A percentile compares a stretch with the other conserved stretches of the same genome.
Conservation (phyloP, 2,329 filamentous ascomycete species). For the Alternaria gansuensis region DNA sequence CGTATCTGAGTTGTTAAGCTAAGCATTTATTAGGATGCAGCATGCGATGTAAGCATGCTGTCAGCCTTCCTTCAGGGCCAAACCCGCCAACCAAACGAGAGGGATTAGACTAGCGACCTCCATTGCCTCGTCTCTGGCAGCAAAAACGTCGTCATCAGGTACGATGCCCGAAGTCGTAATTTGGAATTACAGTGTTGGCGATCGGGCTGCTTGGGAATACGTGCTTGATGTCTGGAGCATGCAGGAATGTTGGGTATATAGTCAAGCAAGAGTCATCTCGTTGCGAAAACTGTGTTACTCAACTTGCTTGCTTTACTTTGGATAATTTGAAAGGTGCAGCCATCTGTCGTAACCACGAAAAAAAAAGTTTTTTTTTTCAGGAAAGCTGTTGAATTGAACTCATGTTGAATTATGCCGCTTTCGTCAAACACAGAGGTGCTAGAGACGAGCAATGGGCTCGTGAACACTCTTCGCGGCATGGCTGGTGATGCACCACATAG, state of each 20-base stretch:
- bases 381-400: neutral
- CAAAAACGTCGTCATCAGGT: neutral
- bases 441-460: slow-evolving; percentile 43
- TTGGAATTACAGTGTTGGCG: neutral
- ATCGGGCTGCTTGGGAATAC: neutral
- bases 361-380: too few relatives aligned
- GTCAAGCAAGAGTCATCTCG: neutral
- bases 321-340: neutral
- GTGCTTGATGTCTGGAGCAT: neutral
- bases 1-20: neutral
- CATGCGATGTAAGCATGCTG: slow-evolving; percentile 35
- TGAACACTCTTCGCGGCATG: slow-evolving; percentile 37
- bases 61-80: slow-evolving; percentile 19
- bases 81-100: slow-evolving; percentile 22
- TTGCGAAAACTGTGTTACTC: neutral
- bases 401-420: slow-evolving; percentile 41
- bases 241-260: neutral
- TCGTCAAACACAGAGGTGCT: slow-evolving; percentile 36
- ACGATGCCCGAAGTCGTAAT: neutral
- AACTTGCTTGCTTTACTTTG: neutral
- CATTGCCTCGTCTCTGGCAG: neutral
- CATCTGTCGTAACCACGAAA: neutral
- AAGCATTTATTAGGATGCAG: neutral
- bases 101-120: slow-evolving; percentile 26
- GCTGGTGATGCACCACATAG: slow-evolving; percentile 32